Base-by-base conservation (phyloP, 2,329 filamentous ascomycete species). In the Volutella citrinella region DNA sequence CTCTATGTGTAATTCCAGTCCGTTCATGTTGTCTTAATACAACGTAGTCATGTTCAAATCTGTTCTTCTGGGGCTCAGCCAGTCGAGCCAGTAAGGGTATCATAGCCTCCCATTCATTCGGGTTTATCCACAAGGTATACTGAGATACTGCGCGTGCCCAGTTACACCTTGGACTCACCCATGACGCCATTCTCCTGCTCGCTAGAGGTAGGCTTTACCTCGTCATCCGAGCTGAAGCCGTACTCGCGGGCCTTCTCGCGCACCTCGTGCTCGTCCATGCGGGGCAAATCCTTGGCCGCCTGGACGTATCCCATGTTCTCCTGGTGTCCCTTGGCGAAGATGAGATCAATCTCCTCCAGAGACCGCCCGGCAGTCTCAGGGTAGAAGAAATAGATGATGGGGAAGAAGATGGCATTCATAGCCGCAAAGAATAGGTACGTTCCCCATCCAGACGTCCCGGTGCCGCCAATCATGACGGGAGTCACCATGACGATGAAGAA, bases 261-360 rank as follows among this genome's bases (percentile, higher is more conserved):
- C 19, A 80, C 66, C 45, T 79, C 69, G 26, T 67, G 61, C 9
- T 66, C 64, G 5, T 64, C 56, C 10, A 81, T 60, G 41, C 68
- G 65, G 0, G 78, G 78, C 36, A 82, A 56, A 30, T 80, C 68
- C 45, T 72, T 64, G 19, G 75, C 72, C 6, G 77, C 78, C 43
- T 65, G 64, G 34, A 82, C 76, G 41, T 80, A 80, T 5, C 69
- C 74, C 6, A 75, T 80, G 3, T 76, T 72, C 57, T 82, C 78
- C 19, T 66, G 55, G 45, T 66, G 68, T 10, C 75, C 76, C 63
- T 80, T 80, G 52, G 70, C 74, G 30, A 32, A 32, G 22, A 32
- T 10, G 17, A 62, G 55, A 45, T 74, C 70, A 27, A 76, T 71
- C 42, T 76, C 68, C 45, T 75, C 72, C 0, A 76, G 59, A 5